These are phyloP conservation scores for Colletotrichum filicis DNA, from an alignment of 2,329 filamentous ascomycete genomes.

Conservation along the genomic window DNA sequence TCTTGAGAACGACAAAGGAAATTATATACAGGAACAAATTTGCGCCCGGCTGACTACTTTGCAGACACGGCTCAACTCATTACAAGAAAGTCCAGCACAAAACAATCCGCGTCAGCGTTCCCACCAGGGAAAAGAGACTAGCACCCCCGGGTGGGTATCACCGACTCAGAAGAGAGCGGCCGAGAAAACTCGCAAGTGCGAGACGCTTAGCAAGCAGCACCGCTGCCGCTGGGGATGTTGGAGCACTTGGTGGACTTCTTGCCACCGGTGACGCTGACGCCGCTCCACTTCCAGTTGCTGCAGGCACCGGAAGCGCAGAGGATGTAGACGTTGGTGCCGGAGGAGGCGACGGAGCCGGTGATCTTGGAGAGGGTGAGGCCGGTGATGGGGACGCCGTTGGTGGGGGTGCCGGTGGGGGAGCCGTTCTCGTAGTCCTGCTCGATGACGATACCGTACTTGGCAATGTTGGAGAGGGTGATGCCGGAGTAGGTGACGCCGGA, in stretches of 20 bases:
- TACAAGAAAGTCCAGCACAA: background rate
- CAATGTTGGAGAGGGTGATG: constrained; percentile 54
- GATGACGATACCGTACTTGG: constrained; percentile 52
- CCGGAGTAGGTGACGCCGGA: constrained; percentile 54
- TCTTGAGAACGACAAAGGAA: background rate
- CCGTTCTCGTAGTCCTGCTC: constrained; percentile 61
- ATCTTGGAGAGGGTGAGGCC: constrained; percentile 56
- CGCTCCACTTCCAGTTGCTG: constrained; percentile 63
- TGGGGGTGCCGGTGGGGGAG: constrained; percentile 55
- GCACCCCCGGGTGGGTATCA: background rate
- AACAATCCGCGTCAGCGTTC: background rate
- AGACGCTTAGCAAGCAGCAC: constrained; percentile 26
- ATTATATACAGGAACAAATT: constrained; percentile 27
- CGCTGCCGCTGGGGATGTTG: constrained; percentile 39
- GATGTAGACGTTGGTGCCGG: constrained; percentile 59
- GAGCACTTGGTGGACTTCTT: constrained; percentile 46
- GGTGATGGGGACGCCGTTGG: constrained; percentile 64
- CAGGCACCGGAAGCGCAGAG: constrained; percentile 63
- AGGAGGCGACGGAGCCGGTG: constrained; percentile 52
- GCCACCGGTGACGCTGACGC: constrained; percentile 62
- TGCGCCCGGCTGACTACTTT: background rate
- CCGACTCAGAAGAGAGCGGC: background rate
- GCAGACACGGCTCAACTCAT: constrained; percentile 36
- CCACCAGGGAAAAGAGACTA: constrained; percentile 5
- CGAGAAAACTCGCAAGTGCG: background rate